Evolutionary conservation across 2,329 filamentous ascomycete species (phyloP).

Genomic region (Aspergillus sp.): DNA sequence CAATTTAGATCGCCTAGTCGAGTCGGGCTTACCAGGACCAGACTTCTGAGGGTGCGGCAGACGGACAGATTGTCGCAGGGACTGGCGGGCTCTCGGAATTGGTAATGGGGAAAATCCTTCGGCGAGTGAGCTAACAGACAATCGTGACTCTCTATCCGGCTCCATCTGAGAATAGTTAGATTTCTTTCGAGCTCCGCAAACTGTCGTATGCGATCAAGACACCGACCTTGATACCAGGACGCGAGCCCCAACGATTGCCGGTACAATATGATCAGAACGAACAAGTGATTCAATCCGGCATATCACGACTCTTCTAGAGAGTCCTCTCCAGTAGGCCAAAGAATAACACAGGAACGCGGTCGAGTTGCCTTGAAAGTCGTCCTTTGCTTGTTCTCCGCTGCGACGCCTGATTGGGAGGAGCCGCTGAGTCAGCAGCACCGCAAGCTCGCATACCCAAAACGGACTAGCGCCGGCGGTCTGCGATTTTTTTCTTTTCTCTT

Average conservation of each 20-base stretch:
- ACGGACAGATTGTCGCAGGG: slow-evolving; percentile 32
- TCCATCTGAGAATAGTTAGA: slow-evolving; percentile 25
- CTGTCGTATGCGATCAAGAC: neutral
- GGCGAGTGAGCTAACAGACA: slow-evolving; percentile 54
- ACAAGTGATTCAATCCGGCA: slow-evolving; percentile 3
- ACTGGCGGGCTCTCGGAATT: slow-evolving; percentile 26
- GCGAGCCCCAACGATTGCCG: neutral
- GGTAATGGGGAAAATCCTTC: slow-evolving; percentile 43
- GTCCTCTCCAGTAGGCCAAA: neutral
- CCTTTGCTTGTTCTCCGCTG: slow-evolving; percentile 13
- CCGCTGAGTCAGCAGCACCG: slow-evolving; percentile 19
- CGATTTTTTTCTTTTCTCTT: slow-evolving; percentile 22
- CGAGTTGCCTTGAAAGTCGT: neutral
- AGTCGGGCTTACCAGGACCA: slow-evolving; percentile 33
- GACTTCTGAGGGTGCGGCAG: slow-evolving; percentile 29
- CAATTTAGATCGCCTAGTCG: neutral
- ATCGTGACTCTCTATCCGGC: slow-evolving; percentile 42
- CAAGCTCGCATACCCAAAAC: slow-evolving; percentile 14
- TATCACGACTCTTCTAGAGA: neutral
- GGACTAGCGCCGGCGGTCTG: slow-evolving; percentile 32
- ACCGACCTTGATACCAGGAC: neutral
- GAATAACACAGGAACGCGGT: neutral
- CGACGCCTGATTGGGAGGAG: slow-evolving; percentile 9
- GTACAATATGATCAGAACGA: neutral
- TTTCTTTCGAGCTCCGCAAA: neutral